Base-by-base conservation (phyloP, 1,284 basidiomycete species). In the Boletus sp. region DNA sequence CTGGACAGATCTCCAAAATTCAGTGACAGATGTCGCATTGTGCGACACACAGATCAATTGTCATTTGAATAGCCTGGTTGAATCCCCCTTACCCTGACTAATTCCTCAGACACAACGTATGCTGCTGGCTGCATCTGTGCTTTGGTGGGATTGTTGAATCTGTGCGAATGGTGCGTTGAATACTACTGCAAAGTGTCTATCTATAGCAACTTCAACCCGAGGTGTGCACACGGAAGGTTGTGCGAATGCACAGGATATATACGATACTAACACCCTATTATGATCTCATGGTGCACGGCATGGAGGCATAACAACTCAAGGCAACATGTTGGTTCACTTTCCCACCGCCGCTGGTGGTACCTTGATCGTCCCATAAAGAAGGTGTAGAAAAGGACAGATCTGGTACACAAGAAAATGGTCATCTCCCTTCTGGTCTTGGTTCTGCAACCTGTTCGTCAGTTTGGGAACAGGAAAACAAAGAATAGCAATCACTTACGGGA, bases 81-180 rank as follows among this genome's bases (percentile, higher is more conserved):
- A n/a, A 10, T 35, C 27, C 2, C 32, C 23, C 62, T 57, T 36
- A 76, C 81, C 61, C 73, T 74, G 27, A 75, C 69, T 2, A 85
- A 69, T 22, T 78, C 76, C 39, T 76, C 73, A 2, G 84, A 87
- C 5, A 78, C 72, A 22, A 85, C 60, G 52, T 87, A 87, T 12
- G 57, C 63, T 8, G 78, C 65, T 25, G 46, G 46, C 14, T 44
- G 47, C 54, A 49, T 59, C n/a, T 32, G 39, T 20, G 39, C 26
- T 26, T 16, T 27, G 5, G 41, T 14, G 6, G 13, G 13, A 12
- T 12, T 8, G 41, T 17, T 22, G 40, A 16, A n/a, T 5, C 6
- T 36, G n/a, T 20, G 25, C 13, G 23, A 19, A 35, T 10, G 17
- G 17, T 10, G 17, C 4, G 19, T 13, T 22, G 13, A 36, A 33